phyloP scores from a whole-genome alignment of 306 rosid genomes.

The Cicer pinnatifidum region DNA sequence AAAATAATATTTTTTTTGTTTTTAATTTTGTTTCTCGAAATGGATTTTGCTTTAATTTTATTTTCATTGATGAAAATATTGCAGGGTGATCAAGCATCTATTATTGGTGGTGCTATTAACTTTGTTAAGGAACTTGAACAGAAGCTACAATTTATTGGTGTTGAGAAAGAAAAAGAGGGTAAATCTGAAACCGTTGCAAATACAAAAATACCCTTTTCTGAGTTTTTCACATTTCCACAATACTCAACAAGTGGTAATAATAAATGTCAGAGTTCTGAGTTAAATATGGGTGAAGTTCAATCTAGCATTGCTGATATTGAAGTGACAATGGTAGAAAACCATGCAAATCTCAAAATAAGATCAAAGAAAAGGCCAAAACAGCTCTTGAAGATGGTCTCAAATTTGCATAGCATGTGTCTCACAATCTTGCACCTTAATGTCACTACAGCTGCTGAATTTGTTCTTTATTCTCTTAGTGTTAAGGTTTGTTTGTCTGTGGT shows the following conservation, averaged over 20 bases:
- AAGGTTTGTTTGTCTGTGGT: conserved; percentile 55
- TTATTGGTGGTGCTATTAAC: conserved; percentile 91
- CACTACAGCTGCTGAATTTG: conserved; percentile 61
- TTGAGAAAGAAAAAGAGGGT: conserved; percentile 45
- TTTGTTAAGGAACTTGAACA: conserved; percentile 94
- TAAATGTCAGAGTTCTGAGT: conserved; percentile 41
- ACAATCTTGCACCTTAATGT: conserved; percentile 85
- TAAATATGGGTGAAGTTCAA: conserved; percentile 42
- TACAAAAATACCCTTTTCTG: conserved; percentile 65
- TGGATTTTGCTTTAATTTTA: background rate
- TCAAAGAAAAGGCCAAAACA: conserved; percentile 73
- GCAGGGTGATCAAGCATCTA: conserved; percentile 96
- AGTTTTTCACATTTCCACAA: conserved; percentile 88
- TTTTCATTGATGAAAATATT: conserved; percentile 1
- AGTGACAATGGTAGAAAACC: conserved; percentile 93
- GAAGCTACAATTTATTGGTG: conserved; percentile 65
- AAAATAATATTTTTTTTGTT: background rate
- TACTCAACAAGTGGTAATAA: conserved; percentile 56
- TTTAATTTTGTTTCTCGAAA: background rate
- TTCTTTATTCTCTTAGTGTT: conserved; percentile 76
- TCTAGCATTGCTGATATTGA: conserved; percentile 72
- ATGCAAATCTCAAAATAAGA: conserved; percentile 84
- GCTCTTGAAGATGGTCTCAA: conserved; percentile 71
- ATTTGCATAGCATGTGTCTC: conserved; percentile 70
- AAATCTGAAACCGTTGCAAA: background rate